These are phyloP conservation scores for Ceratobasidium sp. DNA, from an alignment of 1,284 basidiomycete species.

Conservation along the genomic window DNA sequence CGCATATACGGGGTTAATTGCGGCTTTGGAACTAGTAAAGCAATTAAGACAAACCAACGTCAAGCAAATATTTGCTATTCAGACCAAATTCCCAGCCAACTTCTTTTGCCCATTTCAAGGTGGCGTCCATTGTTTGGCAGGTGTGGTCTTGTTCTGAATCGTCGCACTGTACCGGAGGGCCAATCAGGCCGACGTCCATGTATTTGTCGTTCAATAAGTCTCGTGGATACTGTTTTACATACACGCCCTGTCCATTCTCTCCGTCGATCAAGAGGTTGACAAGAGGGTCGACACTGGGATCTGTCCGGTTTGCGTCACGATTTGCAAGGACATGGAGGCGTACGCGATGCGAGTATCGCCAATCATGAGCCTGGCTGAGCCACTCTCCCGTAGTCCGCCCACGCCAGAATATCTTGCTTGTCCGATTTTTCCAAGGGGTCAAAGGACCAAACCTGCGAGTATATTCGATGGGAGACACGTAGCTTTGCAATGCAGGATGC, in stretches of 20 bases:
- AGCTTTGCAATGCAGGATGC: slow-evolving; percentile 54
- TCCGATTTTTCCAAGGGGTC: slow-evolving; percentile 53
- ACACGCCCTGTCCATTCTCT: slow-evolving; percentile 50
- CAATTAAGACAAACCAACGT: slow-evolving; percentile 26
- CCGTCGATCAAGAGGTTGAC: slow-evolving; percentile 51
- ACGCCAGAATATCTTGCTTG: slow-evolving; percentile 56
- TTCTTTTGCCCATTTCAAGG: slow-evolving; percentile 24
- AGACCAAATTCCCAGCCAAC: slow-evolving; percentile 11
- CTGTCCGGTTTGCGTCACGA: slow-evolving; percentile 46
- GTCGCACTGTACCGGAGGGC: slow-evolving; percentile 47
- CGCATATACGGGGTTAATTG: not conserved
- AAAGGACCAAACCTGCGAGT: slow-evolving; percentile 45
- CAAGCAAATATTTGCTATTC: slow-evolving; percentile 42
- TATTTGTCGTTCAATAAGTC: slow-evolving; percentile 53
- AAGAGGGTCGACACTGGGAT: slow-evolving; percentile 49
- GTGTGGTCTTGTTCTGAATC: slow-evolving; percentile 41
- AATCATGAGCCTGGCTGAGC: slow-evolving; percentile 48
- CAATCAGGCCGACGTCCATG: slow-evolving; percentile 56
- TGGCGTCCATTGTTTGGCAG: slow-evolving; percentile 42
- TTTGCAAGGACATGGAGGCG: slow-evolving; percentile 52
- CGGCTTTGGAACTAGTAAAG: no score
- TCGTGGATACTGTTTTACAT: slow-evolving; percentile 48
- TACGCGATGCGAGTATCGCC: slow-evolving; percentile 52
- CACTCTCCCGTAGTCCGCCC: slow-evolving; percentile 57
- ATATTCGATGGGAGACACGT: slow-evolving; percentile 48